Conservation (phyloP, 1,284 basidiomycete genomes). For the Cerioporus squamosus region DNA sequence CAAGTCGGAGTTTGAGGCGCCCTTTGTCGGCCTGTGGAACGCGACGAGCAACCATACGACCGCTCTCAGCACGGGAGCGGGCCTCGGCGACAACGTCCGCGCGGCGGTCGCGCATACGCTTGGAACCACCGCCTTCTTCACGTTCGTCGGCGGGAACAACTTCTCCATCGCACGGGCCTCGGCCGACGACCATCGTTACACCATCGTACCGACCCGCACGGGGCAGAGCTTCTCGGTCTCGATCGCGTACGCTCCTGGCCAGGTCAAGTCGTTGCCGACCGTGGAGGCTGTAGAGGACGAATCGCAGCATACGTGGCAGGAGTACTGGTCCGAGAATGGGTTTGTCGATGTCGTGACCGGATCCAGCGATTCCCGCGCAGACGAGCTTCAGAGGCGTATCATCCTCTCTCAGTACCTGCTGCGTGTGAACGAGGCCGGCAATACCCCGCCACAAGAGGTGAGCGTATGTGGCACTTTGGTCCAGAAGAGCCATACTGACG, state of each 20-base stretch:
- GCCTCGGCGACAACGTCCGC: conserved; percentile 27
- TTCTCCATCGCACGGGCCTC: conserved; percentile 49
- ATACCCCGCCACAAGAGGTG: conserved; percentile 62
- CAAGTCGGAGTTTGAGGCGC: conserved; percentile 55
- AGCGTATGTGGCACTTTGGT: conserved; percentile 14
- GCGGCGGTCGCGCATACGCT: conserved; percentile 50
- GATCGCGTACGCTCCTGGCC: conserved; percentile 36
- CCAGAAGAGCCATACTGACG: neutral
- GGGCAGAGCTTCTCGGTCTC: conserved; percentile 39
- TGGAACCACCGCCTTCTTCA: conserved; percentile 47
- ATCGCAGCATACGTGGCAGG: conserved; percentile 46
- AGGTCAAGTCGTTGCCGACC: conserved; percentile 24
- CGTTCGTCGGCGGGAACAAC: conserved; percentile 46
- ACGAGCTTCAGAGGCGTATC: conserved; percentile 60
- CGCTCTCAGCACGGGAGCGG: conserved; percentile 28
- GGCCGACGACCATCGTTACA: conserved; percentile 49
- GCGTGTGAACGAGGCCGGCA: conserved; percentile 62
- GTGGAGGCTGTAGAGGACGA: conserved; percentile 36
- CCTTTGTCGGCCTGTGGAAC: conserved; percentile 59
- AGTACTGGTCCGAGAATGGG: conserved; percentile 53
- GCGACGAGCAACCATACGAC: conserved; percentile 54
- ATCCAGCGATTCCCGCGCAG: conserved; percentile 52
- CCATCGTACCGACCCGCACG: conserved; percentile 31
- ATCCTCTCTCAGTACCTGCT: conserved; percentile 60
- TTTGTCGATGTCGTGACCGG: conserved; percentile 58